Conservation (phyloP, 2,329 filamentous ascomycete species). For the Arthrinium puccinioides region DNA sequence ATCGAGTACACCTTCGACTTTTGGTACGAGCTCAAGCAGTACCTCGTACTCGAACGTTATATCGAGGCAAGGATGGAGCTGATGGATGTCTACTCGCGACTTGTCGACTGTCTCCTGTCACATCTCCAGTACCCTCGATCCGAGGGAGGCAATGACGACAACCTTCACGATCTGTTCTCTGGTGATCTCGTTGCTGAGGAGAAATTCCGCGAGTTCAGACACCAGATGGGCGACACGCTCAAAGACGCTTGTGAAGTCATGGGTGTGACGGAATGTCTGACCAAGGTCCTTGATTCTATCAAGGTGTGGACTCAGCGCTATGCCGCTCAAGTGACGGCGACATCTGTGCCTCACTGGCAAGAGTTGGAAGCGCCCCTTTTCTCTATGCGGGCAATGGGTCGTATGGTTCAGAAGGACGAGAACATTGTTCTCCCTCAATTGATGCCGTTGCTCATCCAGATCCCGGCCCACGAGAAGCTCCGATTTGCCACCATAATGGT, state of each 20-base stretch:
- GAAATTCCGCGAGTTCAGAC: conserved; percentile 92
- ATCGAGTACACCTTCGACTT: conserved; percentile 93
- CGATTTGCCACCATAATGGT: conserved; percentile 98
- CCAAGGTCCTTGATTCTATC: conserved; percentile 80
- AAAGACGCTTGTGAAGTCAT: conserved; percentile 97
- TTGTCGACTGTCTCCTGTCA: conserved; percentile 88
- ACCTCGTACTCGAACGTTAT: conserved; percentile 84
- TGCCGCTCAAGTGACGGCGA: conserved; percentile 64
- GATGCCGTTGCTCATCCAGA: conserved; percentile 88
- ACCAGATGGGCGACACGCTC: conserved; percentile 94
- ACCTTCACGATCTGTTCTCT: conserved; percentile 70
- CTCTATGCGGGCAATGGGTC: conserved; percentile 89
- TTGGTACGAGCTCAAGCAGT: conserved; percentile 98
- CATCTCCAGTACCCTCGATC: conserved; percentile 82
- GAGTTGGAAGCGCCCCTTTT: conserved; percentile 92
- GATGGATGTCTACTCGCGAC: conserved; percentile 74
- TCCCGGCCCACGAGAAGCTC: conserved; percentile 95
- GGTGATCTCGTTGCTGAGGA: conserved; percentile 94
- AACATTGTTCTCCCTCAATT: conserved; percentile 80
- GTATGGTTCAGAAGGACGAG: conserved; percentile 90
- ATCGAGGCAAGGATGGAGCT: conserved; percentile 71
- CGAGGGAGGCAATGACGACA: conserved; percentile 60
- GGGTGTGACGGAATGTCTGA: conserved; percentile 82
- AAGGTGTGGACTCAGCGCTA: conserved; percentile 83
- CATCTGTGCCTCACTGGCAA: conserved; percentile 88